Conservation (phyloP, 2,329 filamentous ascomycete genomes). For the Trichoderma sp. region DNA sequence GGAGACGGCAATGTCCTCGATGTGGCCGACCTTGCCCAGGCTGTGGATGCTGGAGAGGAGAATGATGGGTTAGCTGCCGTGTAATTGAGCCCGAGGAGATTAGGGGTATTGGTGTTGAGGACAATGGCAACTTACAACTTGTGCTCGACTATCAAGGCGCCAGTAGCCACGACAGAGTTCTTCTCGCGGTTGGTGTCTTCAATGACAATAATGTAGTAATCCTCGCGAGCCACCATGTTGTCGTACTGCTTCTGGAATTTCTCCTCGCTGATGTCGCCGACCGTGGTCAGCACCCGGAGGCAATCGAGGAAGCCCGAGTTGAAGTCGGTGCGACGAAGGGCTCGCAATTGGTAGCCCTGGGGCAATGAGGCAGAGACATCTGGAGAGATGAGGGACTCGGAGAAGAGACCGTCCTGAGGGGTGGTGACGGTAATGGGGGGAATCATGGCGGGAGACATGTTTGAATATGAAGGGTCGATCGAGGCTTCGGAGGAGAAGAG, state of each 20-base stretch:
- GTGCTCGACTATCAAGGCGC: slow-evolving; percentile 84
- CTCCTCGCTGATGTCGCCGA: slow-evolving; percentile 77
- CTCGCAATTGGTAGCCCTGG: slow-evolving; percentile 76
- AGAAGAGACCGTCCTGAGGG: slow-evolving; percentile 64
- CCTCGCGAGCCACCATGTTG: slow-evolving; percentile 71
- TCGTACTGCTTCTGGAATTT: slow-evolving; percentile 78
- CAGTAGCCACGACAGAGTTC: slow-evolving; percentile 78
- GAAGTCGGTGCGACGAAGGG: slow-evolving; percentile 76
- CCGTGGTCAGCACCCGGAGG: slow-evolving; percentile 84
- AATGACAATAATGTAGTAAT: slow-evolving; percentile 85
- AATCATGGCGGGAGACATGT: slow-evolving; percentile 3
- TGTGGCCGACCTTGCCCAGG: slow-evolving; percentile 83
- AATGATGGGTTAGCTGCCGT: slow-evolving; percentile 22
- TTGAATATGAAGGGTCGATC: not conserved
- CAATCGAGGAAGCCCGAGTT: slow-evolving; percentile 83
- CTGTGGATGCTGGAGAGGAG: slow-evolving; percentile 63
- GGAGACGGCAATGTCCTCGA: slow-evolving; percentile 94
- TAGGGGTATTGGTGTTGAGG: not conserved
- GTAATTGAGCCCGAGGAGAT: not conserved
- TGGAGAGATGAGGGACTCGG: slow-evolving; percentile 71
- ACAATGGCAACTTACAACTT: slow-evolving; percentile 66
- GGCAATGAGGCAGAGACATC: slow-evolving; percentile 71
- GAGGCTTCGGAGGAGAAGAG: not conserved
- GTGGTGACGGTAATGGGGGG: slow-evolving; percentile 9
- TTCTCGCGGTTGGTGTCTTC: slow-evolving; percentile 62